Evolutionary conservation across 305 asterid species (phyloP), one percentile per base, ranked within the genome.

Genomic region (Solanum hybrid): DNA sequence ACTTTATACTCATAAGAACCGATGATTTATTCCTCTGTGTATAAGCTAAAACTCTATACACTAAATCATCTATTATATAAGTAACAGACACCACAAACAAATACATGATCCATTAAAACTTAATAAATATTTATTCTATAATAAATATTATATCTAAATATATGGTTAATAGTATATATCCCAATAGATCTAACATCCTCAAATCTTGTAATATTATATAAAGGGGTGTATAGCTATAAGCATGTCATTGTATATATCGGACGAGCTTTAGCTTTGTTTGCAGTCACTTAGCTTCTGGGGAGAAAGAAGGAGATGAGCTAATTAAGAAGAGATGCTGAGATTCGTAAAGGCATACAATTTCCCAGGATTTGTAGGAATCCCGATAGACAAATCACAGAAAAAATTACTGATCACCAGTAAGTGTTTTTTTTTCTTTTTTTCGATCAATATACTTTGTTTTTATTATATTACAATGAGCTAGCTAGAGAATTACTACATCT

Each of bases 201-300:
- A 14, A 45, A 13, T 45, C 61, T 45, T 61, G 26, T 61, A 61
- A 61, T 61, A 20, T 20, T 8, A 65, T 26, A 72, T 11, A 31
- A 90, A 97, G 98, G 99, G 99, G 10, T 97, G 99, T 80, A 96
- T 97, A 95, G 92, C 99, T 17, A 84, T 96, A 89, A 97, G 99
- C 96, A 93, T 97, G 95, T 92, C 98, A 51, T 61, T 97, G 95
- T 38, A 10, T 38, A 2, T 95, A 96, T 93, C 93, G 93, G 90
- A 97, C 98, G 88, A 95, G 96, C 92, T 93, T 97, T 61, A 96
- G 99, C 94, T 95, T 97, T 89, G 95, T 97, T 5, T 96, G 99
- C 88, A 95, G 97, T 92, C 99, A 97, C 94, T 91, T 97, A 65
- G 98, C 99, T 70, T 95, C 98, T 1, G 99, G 98, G 65, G 98